A percentile compares a stretch with the other conserved stretches of the same genome.
phyloP scores from a whole-genome alignment of 176 grass and related monocot species.

The Cenchrus purpureus region DNA sequence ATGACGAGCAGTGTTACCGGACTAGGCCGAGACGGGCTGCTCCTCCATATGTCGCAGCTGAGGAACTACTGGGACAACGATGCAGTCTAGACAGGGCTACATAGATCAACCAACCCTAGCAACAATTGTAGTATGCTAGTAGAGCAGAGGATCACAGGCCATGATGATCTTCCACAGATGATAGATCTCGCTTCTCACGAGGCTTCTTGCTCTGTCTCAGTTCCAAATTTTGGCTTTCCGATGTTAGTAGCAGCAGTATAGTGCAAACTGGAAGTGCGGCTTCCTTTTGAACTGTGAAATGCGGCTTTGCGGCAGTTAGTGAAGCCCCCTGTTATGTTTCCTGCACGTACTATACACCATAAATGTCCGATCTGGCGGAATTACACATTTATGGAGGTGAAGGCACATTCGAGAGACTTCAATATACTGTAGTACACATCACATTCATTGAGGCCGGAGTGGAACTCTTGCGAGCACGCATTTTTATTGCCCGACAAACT shows the following conservation, averaged over 20 bases:
- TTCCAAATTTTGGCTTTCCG: not conserved
- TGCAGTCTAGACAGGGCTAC: conserved; percentile 22
- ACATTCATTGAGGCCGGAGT: conserved; percentile 39
- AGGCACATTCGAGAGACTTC: conserved; percentile 33
- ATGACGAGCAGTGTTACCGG: conserved; percentile 88
- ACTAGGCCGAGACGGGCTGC: conserved; percentile 67
- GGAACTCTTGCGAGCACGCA: not conserved
- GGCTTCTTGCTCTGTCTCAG: not conserved
- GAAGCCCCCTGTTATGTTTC: conserved; percentile 4
- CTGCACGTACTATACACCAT: conserved; percentile 14
- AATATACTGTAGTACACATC: conserved; percentile 45
- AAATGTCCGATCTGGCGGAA: conserved; percentile 43
- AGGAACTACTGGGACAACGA: conserved; percentile 93
- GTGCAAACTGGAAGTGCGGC: not conserved
- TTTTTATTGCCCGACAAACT: conserved; percentile 42
- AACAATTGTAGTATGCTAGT: not conserved
- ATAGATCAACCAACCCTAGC: not conserved
- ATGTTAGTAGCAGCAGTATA: not conserved
- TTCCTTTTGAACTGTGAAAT: not conserved
- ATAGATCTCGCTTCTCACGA: not conserved
- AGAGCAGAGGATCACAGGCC: not conserved
- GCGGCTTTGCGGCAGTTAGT: not conserved
- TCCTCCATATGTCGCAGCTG: conserved; percentile 85
- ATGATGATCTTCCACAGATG: not conserved
- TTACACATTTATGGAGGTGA: conserved; percentile 47